Evolutionary conservation across 176 grass and related monocot genomes (phyloP).

Genomic region (Oryza punctata): DNA sequence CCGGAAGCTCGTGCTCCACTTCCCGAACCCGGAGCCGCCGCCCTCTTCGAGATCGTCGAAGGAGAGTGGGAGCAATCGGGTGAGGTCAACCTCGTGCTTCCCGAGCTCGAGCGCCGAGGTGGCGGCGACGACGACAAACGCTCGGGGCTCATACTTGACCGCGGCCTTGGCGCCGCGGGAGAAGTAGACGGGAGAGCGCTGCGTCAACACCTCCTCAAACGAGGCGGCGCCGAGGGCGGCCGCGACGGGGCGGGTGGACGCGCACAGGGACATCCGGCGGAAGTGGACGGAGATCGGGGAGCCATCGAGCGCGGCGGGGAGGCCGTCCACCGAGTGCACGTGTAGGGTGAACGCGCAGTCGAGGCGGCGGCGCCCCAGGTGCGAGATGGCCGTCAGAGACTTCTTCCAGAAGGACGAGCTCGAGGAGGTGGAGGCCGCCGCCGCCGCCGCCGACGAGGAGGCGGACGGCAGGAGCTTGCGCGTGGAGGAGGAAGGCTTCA

Average conservation of each 20-base stretch:
- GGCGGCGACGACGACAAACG: conserved; percentile 58
- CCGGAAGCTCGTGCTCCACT: conserved; percentile 93
- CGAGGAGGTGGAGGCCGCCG: background rate
- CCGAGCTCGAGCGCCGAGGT: conserved; percentile 73
- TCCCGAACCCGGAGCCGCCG: conserved; percentile 67
- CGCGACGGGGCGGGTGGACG: conserved; percentile 52
- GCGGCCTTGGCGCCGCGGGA: conserved; percentile 43
- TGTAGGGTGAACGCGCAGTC: conserved; percentile 84
- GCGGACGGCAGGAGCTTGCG: conserved; percentile 48
- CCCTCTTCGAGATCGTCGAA: conserved; percentile 79
- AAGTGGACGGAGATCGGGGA: conserved; percentile 63
- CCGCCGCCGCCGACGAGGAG: background rate
- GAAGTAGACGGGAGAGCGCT: conserved; percentile 70
- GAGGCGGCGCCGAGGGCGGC: conserved; percentile 58
- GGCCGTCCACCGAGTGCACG: conserved; percentile 77
- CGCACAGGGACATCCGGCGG: conserved; percentile 51
- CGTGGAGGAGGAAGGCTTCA: conserved; percentile 39
- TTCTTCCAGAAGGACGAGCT: conserved; percentile 63
- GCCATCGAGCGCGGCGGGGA: conserved; percentile 64
- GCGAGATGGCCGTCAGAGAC: conserved; percentile 80
- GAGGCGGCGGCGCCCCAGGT: conserved; percentile 81
- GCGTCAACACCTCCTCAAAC: conserved; percentile 71
- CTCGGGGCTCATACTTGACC: conserved; percentile 86
- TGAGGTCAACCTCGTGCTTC: conserved; percentile 73
- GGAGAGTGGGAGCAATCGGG: conserved; percentile 69